Evolutionary conservation across 2,329 filamentous ascomycete genomes (phyloP), one percentile per base, ranked within the genome.

Genomic region (Metarhizium humberi): DNA sequence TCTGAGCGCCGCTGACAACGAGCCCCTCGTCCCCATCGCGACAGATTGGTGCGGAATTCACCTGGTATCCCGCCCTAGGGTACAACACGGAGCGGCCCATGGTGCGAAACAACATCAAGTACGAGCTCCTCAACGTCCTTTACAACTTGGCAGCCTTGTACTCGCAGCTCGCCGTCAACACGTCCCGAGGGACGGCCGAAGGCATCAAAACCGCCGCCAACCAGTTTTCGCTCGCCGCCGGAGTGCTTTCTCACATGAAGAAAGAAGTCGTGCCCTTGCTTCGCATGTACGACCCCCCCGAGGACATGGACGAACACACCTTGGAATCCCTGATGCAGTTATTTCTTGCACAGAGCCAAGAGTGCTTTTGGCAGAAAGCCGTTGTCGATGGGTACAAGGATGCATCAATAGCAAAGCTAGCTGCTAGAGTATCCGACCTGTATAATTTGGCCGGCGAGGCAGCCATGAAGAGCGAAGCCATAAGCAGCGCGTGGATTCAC

Each of bases 311-410:
- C 64, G 80, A 84, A 52, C 81, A 88, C 65, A 96, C 92, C 0
- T 77, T 99, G 50, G 88, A 92, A 63, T 90, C 89, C 53, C 73
- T 97, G 49, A 82, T 88, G 62, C 83, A 92, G 68, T 78, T 99
- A 34, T 84, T 95, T 68, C 79, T 99, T 10, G 92, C 92, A 1
- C 91, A 99, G 68, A 92, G 88, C 32, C 94, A 99, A 67, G 94
- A 99, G 73, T 97, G 92, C 68, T 97, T 94, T 71, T 99, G 94
- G 94, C 88, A 94, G 63, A 97, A 96, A 69, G 92, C 94, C 1
- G 92, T 95, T 56, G 92, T 95, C 75, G 92, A 96, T 67, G 85
- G 86, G 29, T 84, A 96, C 73, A 96, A 95, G 69, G 94, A 99
- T 67, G 88, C 85, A 1, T 90, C 87, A 0, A 95, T 99, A 58